Base-by-base conservation (phyloP, 2,329 filamentous ascomycete genomes). In the Aspergillus candidus region DNA sequence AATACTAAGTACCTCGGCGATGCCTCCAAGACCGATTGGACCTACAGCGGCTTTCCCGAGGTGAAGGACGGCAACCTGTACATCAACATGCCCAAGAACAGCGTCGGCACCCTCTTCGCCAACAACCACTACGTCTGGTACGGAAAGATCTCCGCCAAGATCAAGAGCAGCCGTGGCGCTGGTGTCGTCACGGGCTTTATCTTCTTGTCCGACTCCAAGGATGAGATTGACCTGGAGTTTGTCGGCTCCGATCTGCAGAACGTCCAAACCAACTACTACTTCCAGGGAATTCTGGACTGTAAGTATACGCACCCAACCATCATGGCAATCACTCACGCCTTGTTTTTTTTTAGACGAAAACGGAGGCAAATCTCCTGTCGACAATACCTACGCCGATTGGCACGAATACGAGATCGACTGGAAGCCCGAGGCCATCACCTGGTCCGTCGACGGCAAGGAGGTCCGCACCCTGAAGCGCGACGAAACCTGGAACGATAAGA, bases 141-240 rank as follows among this genome's bases (percentile, higher is more conserved):
- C 68, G 93, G 93, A 62, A 95, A 86, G 68, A 83, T 95, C 59
- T 86, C 84, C 66, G 88, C 88, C 43, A 86, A 74, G 44, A 74
- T 97, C 67, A 93, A 88, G 75, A 91, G 89, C 0, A 85, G 84
- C 52, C 83, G 86, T 59, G 90, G 89, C 46, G 72, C 75, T 36
- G 93, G 93, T 75, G 93, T 98, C 15, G 86, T 98, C n/a, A 94
- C 89, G 2, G 91, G 89, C 27, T 98, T 98, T 65, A 98, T 98
- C 65, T 75, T 97, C 61, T 81, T 96, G 68, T 90, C 86, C 31
- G 91, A 97, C 60, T 86, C 94, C 61, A 94, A 96, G 76, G 93
- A 98, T 62, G 93, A 98, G 70, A 95, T 98, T 59, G 93, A 98
- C 72, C 97, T 88, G 65, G 93, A 98, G 67, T 97, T 86, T 65